Evolutionary conservation across 495 filamentous ascomycete genomes (phyloP), one percentile per base, ranked within the genome.

Genomic region (Penicillium waksmanii): DNA sequence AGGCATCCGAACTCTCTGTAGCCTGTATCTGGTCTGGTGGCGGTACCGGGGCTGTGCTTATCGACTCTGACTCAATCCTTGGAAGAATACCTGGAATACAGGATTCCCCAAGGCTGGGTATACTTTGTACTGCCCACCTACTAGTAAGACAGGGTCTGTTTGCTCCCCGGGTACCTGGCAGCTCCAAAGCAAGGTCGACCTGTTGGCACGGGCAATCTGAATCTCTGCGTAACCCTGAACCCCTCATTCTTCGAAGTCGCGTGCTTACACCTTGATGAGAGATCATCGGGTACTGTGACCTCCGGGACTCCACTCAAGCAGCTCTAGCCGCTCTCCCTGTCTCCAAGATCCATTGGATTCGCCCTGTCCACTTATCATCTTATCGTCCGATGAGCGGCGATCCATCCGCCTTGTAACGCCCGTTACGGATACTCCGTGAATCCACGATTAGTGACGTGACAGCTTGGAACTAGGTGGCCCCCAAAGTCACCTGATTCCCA

Each of bases 221-320:
- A 31, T 13, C n/a, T 56, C 38, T 35, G 27, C 40, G 33, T 53
- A 55, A 58, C 48, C 50, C 53, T 13, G 12, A 12, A 55, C 60
- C 63, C 55, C 64, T 67, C 40, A 34, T 46, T 49, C 58, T 66
- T 64, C 60, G 56, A 60, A 65, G 69, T 74, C 71, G 71, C 69
- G 71, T 74, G 71, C 71, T 68, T 58, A 17, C 55, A 51, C 42
- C 57, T 60, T 48, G 55, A 34, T 61, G 64, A 65, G 21, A 23
- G 46, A 23, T 48, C 46, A 27, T 48, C 51, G 18, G 17, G 51
- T 25, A 35, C 19, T 38, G 33, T 42, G 19, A 53, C 55, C 44
- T 31, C 35, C 33, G 43, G 8, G 47, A n/a, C 46, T 27, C 46
- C 46, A 48, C 46, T 27, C 15, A 5, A n/a, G n/a, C 11, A 48